These are phyloP conservation scores for Fusarium illudens DNA, from an alignment of 2,329 filamentous ascomycete species.

Conservation along the genomic window DNA sequence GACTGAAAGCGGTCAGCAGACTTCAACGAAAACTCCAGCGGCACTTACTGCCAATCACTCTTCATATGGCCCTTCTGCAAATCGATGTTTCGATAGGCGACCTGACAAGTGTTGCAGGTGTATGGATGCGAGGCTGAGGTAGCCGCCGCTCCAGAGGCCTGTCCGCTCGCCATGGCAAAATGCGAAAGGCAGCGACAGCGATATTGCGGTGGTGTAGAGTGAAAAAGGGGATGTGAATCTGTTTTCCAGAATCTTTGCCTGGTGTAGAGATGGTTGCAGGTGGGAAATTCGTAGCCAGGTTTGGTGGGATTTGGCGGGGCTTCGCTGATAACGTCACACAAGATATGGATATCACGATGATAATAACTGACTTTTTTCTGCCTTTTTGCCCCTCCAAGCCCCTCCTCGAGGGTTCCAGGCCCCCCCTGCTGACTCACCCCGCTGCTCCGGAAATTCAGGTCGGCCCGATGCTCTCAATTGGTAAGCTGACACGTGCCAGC, in stretches of 20 bases:
- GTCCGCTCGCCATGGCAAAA: constrained; percentile 56
- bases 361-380: constrained; percentile 38
- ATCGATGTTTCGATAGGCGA: constrained; percentile 94
- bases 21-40: not conserved
- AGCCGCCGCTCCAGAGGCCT: constrained; percentile 45
- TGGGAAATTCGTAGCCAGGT: constrained; percentile 34
- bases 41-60: constrained; percentile 94
- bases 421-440: constrained; percentile 17
- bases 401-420: constrained; percentile 28
- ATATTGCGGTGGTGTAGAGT: not conserved
- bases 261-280: constrained; percentile 2
- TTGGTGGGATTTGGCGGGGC: constrained; percentile 43
- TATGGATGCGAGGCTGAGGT: constrained; percentile 77
- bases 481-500: constrained; percentile 17
- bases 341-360: constrained; percentile 33
- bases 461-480: not conserved
- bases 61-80: constrained; percentile 96
- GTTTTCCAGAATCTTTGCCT: not conserved
- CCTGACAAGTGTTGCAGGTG: constrained; percentile 98
- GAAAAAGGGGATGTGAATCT: not conserved
- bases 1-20: constrained; percentile 57
- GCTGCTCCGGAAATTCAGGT: not conserved
- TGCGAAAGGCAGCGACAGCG: not conserved
- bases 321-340: constrained; percentile 43
- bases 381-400: constrained; percentile 20